Conservation (phyloP, 257 asterid species). For the Penstemon eatonii region DNA sequence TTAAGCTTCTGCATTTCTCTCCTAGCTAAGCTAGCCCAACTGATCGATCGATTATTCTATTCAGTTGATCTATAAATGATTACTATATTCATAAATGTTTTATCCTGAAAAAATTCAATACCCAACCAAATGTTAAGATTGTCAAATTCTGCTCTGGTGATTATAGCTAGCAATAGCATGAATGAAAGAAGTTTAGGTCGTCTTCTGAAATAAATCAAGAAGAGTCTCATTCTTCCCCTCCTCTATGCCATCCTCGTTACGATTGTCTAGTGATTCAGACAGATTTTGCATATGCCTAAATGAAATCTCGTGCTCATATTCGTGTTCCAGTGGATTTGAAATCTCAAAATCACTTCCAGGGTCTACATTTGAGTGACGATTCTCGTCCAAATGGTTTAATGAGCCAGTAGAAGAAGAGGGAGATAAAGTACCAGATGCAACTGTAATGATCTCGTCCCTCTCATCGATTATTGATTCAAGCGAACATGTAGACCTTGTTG, state of each 20-base stretch:
- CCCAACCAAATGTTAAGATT: neutral
- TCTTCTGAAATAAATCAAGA: conserved; percentile 51
- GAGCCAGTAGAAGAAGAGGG: conserved; percentile 59
- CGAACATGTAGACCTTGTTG: conserved; percentile 78
- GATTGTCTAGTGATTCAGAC: conserved; percentile 22
- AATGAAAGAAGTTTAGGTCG: conserved; percentile 36
- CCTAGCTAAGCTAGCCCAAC: too few relatives aligned
- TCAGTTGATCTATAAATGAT: too few relatives aligned
- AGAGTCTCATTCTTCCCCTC: conserved; percentile 48
- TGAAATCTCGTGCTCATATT: conserved; percentile 31
- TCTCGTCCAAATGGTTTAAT: conserved; percentile 34
- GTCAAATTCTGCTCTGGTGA: too few relatives aligned
- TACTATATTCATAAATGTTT: neutral
- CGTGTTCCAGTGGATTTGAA: conserved; percentile 24
- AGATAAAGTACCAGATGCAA: conserved; percentile 68
- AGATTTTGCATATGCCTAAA: conserved; percentile 33
- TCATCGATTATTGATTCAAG: conserved; percentile 57
- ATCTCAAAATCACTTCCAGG: conserved; percentile 31
- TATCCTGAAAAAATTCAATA: neutral
- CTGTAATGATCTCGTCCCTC: conserved; percentile 64
- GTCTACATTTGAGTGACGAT: conserved; percentile 22
- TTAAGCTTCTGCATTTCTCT: too few relatives aligned
- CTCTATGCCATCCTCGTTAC: conserved; percentile 30
- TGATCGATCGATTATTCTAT: too few relatives aligned
- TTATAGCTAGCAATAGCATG: neutral